Conservation (phyloP, 768 basidiomycete genomes). For the Podaxis rugospora region DNA sequence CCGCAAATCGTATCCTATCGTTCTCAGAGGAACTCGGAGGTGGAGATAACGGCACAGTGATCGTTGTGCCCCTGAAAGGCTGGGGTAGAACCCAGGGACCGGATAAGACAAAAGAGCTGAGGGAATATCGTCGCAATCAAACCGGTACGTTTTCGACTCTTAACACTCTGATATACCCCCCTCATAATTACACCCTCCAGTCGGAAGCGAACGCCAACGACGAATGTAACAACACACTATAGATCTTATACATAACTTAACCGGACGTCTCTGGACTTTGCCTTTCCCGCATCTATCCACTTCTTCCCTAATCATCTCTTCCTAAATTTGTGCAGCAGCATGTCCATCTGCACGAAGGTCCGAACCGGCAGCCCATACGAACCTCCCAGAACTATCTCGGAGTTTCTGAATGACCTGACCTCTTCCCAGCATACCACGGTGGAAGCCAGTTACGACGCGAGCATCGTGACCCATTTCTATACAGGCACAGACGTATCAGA, state of each 20-base stretch:
- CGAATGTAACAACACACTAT: conserved; percentile 48
- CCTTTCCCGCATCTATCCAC: not conserved
- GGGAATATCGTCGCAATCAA: conserved; percentile 74
- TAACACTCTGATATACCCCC: not conserved
- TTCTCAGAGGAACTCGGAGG: conserved; percentile 87
- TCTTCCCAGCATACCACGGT: conserved; percentile 66
- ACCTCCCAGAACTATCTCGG: conserved; percentile 54
- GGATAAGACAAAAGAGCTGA: conserved; percentile 76
- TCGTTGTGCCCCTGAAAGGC: conserved; percentile 88
- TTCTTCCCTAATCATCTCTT: conserved; percentile 11
- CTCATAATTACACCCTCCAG: conserved; percentile 22
- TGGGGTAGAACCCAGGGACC: conserved; percentile 83
- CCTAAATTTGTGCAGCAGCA: conserved; percentile 77
- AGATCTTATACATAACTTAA: not conserved
- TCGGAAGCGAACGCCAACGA: conserved; percentile 62
- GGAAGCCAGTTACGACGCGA: conserved; percentile 54
- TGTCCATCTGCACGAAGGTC: conserved; percentile 89
- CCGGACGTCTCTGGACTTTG: not conserved
- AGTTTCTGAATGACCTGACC: conserved; percentile 90
- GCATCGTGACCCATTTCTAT: conserved; percentile 90
- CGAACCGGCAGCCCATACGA: conserved; percentile 95
- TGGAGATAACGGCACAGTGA: conserved; percentile 87
- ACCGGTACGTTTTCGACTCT: conserved; percentile 38
- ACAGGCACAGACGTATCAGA: not conserved
- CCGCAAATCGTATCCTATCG: conserved; percentile 77